Evolutionary conservation across 73 alveolate species (phyloP).

Genomic region (Tetrahymena borealis): DNA sequence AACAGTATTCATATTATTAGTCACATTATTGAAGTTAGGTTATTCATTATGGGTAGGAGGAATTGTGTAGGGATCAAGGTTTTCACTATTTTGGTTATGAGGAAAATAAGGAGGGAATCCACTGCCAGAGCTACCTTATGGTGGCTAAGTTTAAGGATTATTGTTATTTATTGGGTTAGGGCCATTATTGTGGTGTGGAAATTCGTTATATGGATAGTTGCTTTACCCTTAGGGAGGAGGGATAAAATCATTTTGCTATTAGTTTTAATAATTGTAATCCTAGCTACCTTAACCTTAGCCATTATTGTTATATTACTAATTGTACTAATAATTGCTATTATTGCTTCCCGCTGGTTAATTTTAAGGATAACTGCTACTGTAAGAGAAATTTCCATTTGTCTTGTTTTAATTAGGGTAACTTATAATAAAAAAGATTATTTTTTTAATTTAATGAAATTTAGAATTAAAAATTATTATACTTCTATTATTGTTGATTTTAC

Average conservation of each 20-base stretch:
- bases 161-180: not conserved
- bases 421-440: too few relatives aligned
- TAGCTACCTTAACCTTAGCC: not conserved
- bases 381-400: not conserved
- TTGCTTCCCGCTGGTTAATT: not conserved
- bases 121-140: too few relatives aligned
- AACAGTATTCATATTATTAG: too few relatives aligned
- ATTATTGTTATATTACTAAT: not conserved
- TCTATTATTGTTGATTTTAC: not conserved
- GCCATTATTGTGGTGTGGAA: not conserved
- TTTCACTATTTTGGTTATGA: not conserved
- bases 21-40: not conserved
- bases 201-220: not conserved
- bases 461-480: not conserved
- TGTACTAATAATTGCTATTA: not conserved
- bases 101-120: too few relatives aligned
- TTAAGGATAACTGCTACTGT: not conserved
- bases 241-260: not conserved
- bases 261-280: not conserved
- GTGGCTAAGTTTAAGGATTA: not conserved
- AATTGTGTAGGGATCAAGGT: not conserved
- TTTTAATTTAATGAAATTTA: too few relatives aligned
- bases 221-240: not conserved
- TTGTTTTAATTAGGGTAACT: too few relatives aligned
- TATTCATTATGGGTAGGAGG: not conserved